Conservation (phyloP, 2,329 filamentous ascomycete species). For the Epicoccum nigrum region DNA sequence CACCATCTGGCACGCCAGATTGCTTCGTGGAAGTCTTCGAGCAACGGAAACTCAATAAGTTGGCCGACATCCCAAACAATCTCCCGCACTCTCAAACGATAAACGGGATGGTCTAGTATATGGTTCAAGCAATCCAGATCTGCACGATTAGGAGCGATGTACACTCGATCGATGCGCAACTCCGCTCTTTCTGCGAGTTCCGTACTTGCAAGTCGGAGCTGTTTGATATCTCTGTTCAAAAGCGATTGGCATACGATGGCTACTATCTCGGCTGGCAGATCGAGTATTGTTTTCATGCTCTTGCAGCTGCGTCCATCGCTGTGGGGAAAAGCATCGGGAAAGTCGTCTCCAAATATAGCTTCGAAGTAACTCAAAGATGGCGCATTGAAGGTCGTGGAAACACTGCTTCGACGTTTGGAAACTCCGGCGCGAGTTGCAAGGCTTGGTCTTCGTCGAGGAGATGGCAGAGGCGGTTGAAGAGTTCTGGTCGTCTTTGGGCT, state of each 20-base stretch:
- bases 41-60: constrained; percentile 22
- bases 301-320: constrained; percentile 14
- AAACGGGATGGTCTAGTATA: constrained; percentile 46
- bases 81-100: constrained; percentile 43
- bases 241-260: constrained; percentile 23
- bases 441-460: constrained; percentile 31
- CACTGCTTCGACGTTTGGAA: constrained; percentile 28
- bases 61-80: constrained; percentile 52
- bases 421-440: constrained; percentile 30
- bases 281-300: constrained; percentile 25
- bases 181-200: constrained; percentile 25
- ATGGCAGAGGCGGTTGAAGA: constrained; percentile 20
- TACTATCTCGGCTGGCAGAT: constrained; percentile 29
- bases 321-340: constrained; percentile 28
- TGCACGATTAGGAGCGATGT: constrained; percentile 50
- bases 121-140: constrained; percentile 48
- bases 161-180: constrained; percentile 46
- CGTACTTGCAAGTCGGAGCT: constrained; percentile 25
- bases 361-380: constrained; percentile 35
- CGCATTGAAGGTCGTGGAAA: constrained; percentile 24
- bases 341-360: constrained; percentile 33
- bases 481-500: background rate
- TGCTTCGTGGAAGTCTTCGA: too few species aligned
- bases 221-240: constrained; percentile 29
- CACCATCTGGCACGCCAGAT: too few species aligned